phyloP scores from a whole-genome alignment of 805 yeast species.

The Saturnispora gosingensis region DNA sequence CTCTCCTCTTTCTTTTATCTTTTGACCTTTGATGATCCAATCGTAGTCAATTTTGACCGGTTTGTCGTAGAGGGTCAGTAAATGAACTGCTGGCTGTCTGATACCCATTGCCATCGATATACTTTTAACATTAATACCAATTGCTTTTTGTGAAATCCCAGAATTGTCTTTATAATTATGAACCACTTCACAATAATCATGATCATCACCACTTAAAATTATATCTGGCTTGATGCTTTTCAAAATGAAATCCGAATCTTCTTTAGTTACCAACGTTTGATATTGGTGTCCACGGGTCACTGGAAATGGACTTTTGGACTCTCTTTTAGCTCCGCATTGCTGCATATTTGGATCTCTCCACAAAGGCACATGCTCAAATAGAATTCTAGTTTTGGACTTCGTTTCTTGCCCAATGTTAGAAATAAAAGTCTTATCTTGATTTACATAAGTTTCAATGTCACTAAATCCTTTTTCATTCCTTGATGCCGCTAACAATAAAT shows the following conservation, averaged over 20 bases:
- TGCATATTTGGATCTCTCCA: slow-evolving; percentile 52
- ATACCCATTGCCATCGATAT: slow-evolving; percentile 88
- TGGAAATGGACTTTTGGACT: slow-evolving; percentile 56
- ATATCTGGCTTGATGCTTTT: slow-evolving; percentile 50
- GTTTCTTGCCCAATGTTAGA: slow-evolving; percentile 15
- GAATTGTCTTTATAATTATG: slow-evolving; percentile 32
- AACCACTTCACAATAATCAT: slow-evolving; percentile 78
- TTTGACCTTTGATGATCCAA: slow-evolving; percentile 20
- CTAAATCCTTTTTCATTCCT: slow-evolving; percentile 34
- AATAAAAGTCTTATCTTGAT: slow-evolving; percentile 22
- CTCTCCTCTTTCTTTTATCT: slow-evolving; percentile 26
- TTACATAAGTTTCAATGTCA: slow-evolving; percentile 46
- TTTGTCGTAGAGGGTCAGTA: slow-evolving; percentile 17
- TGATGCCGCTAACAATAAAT: slow-evolving; percentile 65
- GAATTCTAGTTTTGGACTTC: slow-evolving; percentile 42
- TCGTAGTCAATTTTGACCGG: slow-evolving; percentile 12
- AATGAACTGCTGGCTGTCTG: slow-evolving; percentile 28
- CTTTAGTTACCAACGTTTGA: slow-evolving; percentile 69
- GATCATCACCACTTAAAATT: slow-evolving; percentile 92
- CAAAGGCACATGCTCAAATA: slow-evolving; percentile 82
- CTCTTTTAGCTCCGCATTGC: slow-evolving; percentile 70
- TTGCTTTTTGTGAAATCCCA: slow-evolving; percentile 1
- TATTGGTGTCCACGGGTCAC: slow-evolving; percentile 72
- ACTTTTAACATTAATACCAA: slow-evolving; percentile 49
- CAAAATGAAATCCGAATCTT: slow-evolving; percentile 49